Base-by-base conservation (phyloP, 163 green algal genomes). In the Scenedesmus sp. region DNA sequence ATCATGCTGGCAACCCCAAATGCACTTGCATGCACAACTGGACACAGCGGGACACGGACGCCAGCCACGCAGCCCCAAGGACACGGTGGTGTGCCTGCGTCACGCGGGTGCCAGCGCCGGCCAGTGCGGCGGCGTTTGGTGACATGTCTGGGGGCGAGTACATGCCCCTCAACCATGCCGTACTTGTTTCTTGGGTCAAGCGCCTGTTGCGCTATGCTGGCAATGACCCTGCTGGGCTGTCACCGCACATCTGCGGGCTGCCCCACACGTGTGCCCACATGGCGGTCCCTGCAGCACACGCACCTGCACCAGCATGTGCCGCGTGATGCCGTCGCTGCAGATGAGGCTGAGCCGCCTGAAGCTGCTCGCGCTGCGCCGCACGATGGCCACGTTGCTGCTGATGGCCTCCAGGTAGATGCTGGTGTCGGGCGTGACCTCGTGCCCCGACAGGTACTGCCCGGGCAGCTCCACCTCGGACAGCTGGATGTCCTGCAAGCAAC, bases 401-500 rank as follows among this genome's bases (percentile, higher is more conserved):
- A 99, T 95, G 49, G 94, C 90, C 92, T 98, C 97, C 30, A 99
- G 93, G 87, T 96, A 96, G 15, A 99, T 95, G 78, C 95, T 90
- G 72, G 86, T 83, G 18, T 98, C 97, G 44, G 95, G 83, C 37
- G 83, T 84, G 40, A 95, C 87, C 83, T 95, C 95, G 44, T 92
- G 86, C 1, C 93, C 93, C 43, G 85, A 86, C 79, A 95, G 92
- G 78, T 96, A 95, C 87, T 97, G 94, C 51, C 94, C 93, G 4
- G 98, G 98, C 94, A 99, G 97, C 95, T 99, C 98, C 78, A 98
- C 91, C 44, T 98, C 97, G 30, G 94, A 91, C 40, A 98, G 89
- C 15, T 91, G 85, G 83, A 98, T 92, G 53, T 98, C 96, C 88
- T 93, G 87, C 16, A 24, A 43, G n/a, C 72, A 81, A 20, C 61